phyloP scores from a whole-genome alignment of 2,329 filamentous ascomycete genomes.

The Scedosporium aurantiacum region DNA sequence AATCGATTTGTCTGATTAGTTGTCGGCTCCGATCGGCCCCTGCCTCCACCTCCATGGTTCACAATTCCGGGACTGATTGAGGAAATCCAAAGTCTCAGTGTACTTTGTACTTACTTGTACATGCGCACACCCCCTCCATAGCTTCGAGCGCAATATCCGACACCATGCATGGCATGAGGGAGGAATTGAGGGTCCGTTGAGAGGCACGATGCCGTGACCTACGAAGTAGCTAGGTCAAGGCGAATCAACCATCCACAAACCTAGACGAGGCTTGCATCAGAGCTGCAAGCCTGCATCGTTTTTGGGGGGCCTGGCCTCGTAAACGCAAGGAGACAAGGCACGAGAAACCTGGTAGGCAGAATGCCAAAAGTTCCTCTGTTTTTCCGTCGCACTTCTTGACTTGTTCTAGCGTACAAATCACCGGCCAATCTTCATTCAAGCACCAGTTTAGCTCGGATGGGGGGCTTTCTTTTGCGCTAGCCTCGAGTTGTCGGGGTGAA shows the following conservation, averaged over 20 bases:
- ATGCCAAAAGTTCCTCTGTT: background rate
- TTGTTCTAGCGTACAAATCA: background rate
- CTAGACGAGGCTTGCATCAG: background rate
- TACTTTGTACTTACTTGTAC: too few relatives aligned
- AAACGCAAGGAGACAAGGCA: background rate
- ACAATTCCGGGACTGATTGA: background rate
- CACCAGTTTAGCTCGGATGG: background rate
- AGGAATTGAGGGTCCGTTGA: too few relatives aligned
- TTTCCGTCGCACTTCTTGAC: background rate
- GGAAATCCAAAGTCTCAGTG: background rate
- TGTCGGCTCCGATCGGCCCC: background rate
- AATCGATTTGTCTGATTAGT: background rate
- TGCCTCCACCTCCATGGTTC: background rate
- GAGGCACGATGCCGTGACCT: too few relatives aligned
- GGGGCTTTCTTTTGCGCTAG: background rate
- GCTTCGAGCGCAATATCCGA: background rate
- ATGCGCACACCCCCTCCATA: background rate
- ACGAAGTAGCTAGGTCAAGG: background rate
- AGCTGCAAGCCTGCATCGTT: background rate
- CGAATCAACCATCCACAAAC: background rate
- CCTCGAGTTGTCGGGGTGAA: background rate
- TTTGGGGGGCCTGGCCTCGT: background rate
- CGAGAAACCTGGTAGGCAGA: background rate
- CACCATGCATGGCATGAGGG: background rate
- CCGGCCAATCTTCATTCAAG: background rate